Percentiles rank a stretch among this genome's conserved stretches.
Evolutionary conservation across 2,329 filamentous ascomycete species (phyloP).

Genomic region (Dactylellina sp.): DNA sequence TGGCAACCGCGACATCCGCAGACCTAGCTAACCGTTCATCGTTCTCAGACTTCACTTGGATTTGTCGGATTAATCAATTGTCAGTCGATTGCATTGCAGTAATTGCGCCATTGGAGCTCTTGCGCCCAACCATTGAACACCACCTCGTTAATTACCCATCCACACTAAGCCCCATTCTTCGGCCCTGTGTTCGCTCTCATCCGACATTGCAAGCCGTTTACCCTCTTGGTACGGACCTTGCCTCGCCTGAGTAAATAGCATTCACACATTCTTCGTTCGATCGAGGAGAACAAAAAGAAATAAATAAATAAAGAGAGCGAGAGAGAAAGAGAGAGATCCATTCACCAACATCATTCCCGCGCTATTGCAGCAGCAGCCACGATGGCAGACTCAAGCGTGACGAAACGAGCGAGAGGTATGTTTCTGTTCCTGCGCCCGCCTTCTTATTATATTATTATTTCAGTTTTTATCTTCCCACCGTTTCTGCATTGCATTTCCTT

Average conservation of each 20-base stretch:
- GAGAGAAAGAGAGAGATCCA: neutral
- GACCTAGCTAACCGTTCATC: neutral
- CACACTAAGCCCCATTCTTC: conserved; percentile 15
- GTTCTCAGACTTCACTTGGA: neutral
- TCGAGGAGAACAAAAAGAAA: too few species aligned
- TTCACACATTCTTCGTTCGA: neutral
- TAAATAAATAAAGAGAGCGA: too few species aligned
- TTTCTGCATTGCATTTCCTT: conserved; percentile 1
- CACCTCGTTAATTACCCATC: conserved; percentile 13
- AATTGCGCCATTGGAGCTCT: conserved; percentile 10
- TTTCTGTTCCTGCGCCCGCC: neutral
- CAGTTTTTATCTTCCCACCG: neutral
- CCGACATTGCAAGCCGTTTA: neutral
- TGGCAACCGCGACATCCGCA: conserved; percentile 8
- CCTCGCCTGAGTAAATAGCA: neutral
- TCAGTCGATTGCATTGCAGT: neutral
- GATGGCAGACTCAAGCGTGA: conserved; percentile 36
- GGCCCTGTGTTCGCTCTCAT: neutral
- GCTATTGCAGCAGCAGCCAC: conserved; percentile 9
- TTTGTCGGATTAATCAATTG: neutral
- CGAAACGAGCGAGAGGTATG: conserved; percentile 55
- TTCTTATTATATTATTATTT: neutral
- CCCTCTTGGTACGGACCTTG: conserved; percentile 21
- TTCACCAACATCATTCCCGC: conserved; percentile 1
- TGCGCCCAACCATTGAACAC: neutral